These are phyloP conservation scores for Zygoascus sp. DNA, from an alignment of 1,139 yeast species.

Conservation along the genomic window DNA sequence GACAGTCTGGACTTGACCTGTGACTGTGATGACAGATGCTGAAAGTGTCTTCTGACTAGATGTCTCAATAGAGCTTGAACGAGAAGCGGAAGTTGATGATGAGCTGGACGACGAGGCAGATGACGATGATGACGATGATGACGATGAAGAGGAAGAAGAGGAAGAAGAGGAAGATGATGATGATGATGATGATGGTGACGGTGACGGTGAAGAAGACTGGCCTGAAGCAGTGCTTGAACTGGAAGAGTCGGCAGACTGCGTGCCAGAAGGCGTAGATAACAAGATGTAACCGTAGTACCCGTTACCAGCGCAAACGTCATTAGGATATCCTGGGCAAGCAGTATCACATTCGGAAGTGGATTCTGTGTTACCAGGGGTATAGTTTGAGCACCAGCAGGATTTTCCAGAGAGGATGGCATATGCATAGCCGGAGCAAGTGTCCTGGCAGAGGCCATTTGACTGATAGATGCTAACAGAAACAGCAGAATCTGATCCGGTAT, in stretches of 20 bases:
- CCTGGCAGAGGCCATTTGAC: constrained; percentile 55
- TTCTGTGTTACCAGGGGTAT: constrained; percentile 42
- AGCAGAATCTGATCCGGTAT: constrained; percentile 37
- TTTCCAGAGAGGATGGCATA: constrained; percentile 51
- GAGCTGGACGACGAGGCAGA: constrained; percentile 15
- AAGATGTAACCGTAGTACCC: constrained; percentile 44
- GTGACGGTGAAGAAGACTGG: constrained; percentile 17
- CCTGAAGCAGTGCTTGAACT: constrained; percentile 18
- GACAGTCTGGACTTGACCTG: constrained; percentile 22
- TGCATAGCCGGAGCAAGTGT: constrained; percentile 49
- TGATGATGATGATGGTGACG: constrained; percentile 27
- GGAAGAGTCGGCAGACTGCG: constrained; percentile 28
- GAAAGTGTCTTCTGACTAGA: constrained; percentile 1
- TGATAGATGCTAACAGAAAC: constrained; percentile 35
- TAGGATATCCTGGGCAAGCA: constrained; percentile 51
- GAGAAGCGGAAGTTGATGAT: constrained; percentile 10
- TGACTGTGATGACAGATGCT: constrained; percentile 24
- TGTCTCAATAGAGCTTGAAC: neutral
- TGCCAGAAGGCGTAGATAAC: constrained; percentile 36
- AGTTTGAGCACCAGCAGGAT: constrained; percentile 60
- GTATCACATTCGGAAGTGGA: constrained; percentile 40
- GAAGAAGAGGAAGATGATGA: constrained; percentile 18
- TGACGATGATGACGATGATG: constrained; percentile 17
- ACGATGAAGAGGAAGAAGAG: constrained; percentile 18
- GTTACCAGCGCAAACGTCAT: constrained; percentile 39